Conservation (phyloP, 371 early-diverging fungal species). For the Actinomortierella wolfii region DNA sequence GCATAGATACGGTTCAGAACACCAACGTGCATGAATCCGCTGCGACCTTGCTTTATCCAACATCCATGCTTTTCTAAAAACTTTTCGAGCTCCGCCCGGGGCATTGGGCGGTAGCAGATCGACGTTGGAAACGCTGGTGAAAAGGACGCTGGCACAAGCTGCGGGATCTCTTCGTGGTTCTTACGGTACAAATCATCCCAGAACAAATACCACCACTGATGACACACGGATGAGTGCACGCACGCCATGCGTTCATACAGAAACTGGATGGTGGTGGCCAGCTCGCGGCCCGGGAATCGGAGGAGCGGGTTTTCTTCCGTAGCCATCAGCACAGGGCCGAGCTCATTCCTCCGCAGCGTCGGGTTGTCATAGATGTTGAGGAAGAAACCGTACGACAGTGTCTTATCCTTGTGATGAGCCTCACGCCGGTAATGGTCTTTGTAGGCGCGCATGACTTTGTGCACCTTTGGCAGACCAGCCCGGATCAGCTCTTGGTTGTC, state of each 20-base stretch:
- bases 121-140: constrained; percentile 61
- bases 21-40: constrained; percentile 54
- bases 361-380: constrained; percentile 56
- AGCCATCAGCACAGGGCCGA: constrained; percentile 48
- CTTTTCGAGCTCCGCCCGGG: constrained; percentile 52
- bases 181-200: constrained; percentile 68
- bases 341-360: constrained; percentile 46
- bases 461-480: constrained; percentile 37
- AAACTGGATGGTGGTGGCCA: constrained; percentile 47
- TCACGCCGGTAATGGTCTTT: constrained; percentile 49
- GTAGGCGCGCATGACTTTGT: constrained; percentile 46
- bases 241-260: constrained; percentile 60
- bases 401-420: constrained; percentile 52
- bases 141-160: constrained; percentile 52
- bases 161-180: constrained; percentile 49
- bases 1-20: constrained; percentile 56
- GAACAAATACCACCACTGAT: constrained; percentile 65
- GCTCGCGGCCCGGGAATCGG: constrained; percentile 46
- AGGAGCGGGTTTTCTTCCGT: constrained; percentile 55
- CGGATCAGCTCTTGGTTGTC: constrained; percentile 54
- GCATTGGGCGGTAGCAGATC: constrained; percentile 60
- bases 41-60: constrained; percentile 49
- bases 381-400: constrained; percentile 57
- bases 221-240: constrained; percentile 45
- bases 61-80: constrained; percentile 56